These are phyloP conservation scores for Heritiera littoralis DNA, from an alignment of 345 rosid species.

Conservation along the genomic window DNA sequence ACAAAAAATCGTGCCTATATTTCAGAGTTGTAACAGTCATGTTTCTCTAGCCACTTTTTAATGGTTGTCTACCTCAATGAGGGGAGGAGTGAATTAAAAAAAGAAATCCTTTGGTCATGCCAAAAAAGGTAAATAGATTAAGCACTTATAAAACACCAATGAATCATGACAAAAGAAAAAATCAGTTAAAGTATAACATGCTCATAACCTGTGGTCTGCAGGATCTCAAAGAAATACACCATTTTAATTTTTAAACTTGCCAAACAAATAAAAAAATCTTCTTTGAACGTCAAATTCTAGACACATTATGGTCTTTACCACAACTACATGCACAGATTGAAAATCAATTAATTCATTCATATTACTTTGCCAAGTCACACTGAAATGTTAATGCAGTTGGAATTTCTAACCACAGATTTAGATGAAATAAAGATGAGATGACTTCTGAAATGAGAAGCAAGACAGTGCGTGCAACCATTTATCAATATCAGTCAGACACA, in stretches of 20 bases:
- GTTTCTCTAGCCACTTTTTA: neutral
- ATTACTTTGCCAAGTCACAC: neutral
- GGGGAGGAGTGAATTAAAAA: neutral
- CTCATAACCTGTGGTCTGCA: neutral
- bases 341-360: neutral
- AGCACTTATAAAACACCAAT: neutral
- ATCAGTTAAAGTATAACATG: neutral
- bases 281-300: neutral
- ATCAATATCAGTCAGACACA: neutral
- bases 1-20: neutral
- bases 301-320: neutral
- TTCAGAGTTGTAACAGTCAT: neutral
- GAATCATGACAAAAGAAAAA: neutral
- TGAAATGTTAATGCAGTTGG: neutral
- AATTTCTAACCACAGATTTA: neutral
- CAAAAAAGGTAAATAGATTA: neutral
- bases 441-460: neutral
- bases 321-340: neutral
- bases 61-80: neutral
- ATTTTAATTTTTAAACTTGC: neutral
- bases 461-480: conserved; percentile 7
- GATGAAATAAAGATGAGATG: neutral
- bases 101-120: neutral
- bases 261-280: neutral
- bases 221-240: neutral